Evolutionary conservation across 306 rosid species (phyloP).

Genomic region (Castanopsis chinensis): DNA sequence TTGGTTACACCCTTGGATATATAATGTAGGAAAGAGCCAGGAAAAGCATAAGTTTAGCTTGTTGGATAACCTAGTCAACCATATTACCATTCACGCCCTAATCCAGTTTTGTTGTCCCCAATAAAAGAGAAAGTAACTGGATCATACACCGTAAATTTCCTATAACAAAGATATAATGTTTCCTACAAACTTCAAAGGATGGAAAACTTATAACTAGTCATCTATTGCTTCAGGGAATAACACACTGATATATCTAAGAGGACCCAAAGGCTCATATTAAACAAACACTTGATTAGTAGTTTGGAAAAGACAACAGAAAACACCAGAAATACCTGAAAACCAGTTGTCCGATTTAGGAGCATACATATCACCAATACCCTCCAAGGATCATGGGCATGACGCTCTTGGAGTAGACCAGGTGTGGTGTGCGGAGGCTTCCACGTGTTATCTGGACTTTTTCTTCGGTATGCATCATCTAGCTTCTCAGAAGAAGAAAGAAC

Average conservation of each 20-base stretch:
- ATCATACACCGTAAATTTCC: neutral
- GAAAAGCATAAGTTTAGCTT: neutral
- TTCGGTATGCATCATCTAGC: conserved; percentile 49
- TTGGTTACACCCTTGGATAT: neutral
- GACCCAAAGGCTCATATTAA: neutral
- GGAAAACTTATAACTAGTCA: neutral
- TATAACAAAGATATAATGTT: neutral
- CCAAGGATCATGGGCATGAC: conserved; percentile 71
- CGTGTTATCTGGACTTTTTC: conserved; percentile 43
- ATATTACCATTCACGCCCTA: neutral
- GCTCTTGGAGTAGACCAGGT: conserved; percentile 57
- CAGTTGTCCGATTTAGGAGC: conserved; percentile 60
- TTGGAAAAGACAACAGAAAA: neutral
- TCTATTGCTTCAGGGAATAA: neutral
- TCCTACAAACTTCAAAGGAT: neutral
- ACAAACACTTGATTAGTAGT: neutral
- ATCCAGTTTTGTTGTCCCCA: neutral
- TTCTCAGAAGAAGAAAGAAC: conserved; percentile 36
- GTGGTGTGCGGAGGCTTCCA: conserved; percentile 75
- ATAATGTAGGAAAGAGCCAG: neutral
- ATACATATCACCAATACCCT: conserved; percentile 69
- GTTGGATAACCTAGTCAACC: neutral
- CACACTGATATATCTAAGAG: neutral
- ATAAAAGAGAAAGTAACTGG: neutral
- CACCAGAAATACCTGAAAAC: conserved; percentile 43